Evolutionary conservation across 2,329 filamentous ascomycete genomes (phyloP).

Genomic region (Clarireedia paspali): DNA sequence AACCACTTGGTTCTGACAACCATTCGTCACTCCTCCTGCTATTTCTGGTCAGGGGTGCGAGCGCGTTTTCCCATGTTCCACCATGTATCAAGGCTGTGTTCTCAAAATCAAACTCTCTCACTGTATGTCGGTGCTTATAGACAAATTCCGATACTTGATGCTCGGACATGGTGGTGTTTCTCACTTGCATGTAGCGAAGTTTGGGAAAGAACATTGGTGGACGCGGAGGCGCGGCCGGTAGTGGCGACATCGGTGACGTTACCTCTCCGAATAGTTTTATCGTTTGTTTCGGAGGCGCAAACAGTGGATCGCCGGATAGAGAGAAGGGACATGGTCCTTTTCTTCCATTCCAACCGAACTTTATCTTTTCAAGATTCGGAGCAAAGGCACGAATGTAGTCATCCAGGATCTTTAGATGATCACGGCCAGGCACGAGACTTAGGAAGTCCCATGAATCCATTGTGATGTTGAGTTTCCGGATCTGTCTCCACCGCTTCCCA

Average conservation of each 20-base stretch:
- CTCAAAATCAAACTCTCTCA: conserved; percentile 75
- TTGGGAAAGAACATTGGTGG: conserved; percentile 57
- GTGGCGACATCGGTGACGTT: conserved; percentile 55
- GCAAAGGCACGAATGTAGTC: conserved; percentile 70
- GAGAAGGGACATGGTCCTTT: conserved; percentile 69
- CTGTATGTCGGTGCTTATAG: conserved; percentile 54
- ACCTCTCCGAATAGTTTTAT: conserved; percentile 58
- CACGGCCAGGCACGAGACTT: conserved; percentile 49
- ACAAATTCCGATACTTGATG: conserved; percentile 65
- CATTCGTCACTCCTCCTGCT: conserved; percentile 32
- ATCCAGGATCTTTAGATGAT: conserved; percentile 73
- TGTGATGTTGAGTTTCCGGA: conserved; percentile 63
- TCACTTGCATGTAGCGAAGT: conserved; percentile 60
- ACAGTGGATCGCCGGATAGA: conserved; percentile 57
- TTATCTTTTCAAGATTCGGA: conserved; percentile 57
- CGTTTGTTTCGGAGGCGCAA: conserved; percentile 44
- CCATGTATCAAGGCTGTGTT: conserved; percentile 59
- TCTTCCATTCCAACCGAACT: conserved; percentile 68
- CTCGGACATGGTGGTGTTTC: conserved; percentile 66
- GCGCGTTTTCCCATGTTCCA: conserved; percentile 74
- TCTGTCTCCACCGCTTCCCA: conserved; percentile 67
- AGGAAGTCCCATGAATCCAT: conserved; percentile 64
- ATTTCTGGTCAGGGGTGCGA: conserved; percentile 57
- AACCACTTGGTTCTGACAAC: conserved; percentile 30
- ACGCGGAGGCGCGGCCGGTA: conserved; percentile 45